Evolutionary conservation across 1,284 basidiomycete species (phyloP).

Genomic region (Malassezia sp.): DNA sequence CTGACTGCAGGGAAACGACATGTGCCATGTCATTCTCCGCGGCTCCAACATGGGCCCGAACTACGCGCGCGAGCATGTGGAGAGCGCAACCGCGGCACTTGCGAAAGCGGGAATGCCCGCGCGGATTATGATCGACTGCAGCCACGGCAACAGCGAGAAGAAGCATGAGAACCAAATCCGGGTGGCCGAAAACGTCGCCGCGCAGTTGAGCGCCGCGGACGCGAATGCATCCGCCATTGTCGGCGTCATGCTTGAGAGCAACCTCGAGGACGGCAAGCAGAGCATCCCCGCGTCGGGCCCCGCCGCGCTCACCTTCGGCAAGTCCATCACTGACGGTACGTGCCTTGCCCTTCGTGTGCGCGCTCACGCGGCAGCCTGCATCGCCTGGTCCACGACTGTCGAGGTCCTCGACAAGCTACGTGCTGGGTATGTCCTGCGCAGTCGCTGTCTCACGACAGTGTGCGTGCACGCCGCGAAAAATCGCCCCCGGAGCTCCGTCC

Average conservation of each 20-base stretch:
- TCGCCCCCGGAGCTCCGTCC: slow-evolving; percentile 17
- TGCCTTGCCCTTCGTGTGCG: too few relatives aligned
- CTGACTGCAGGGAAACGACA: too few relatives aligned
- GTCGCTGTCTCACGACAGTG: slow-evolving; percentile 2
- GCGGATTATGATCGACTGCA: slow-evolving; percentile 61
- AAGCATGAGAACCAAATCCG: slow-evolving; percentile 54
- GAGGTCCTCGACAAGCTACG: slow-evolving; percentile 32
- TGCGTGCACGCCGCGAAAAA: slow-evolving; percentile 23
- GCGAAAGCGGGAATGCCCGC: slow-evolving; percentile 22
- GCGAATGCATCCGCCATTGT: slow-evolving; percentile 56
- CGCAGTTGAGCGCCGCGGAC: slow-evolving; percentile 25
- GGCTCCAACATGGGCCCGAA: slow-evolving; percentile 45
- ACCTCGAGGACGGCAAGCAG: slow-evolving; percentile 57
- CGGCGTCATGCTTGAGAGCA: slow-evolving; percentile 96
- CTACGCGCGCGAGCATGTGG: slow-evolving; percentile 32
- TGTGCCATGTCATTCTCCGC: slow-evolving; percentile 45
- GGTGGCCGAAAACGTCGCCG: slow-evolving; percentile 52
- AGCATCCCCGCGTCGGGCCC: slow-evolving; percentile 33
- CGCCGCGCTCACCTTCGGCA: slow-evolving; percentile 28
- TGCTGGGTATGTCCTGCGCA: slow-evolving; percentile 16
- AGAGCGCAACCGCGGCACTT: slow-evolving; percentile 24
- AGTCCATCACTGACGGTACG: slow-evolving; percentile 36
- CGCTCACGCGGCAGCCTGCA: slow-evolving; percentile 22
- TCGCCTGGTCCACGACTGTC: slow-evolving; percentile 39
- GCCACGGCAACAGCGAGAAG: slow-evolving; percentile 60